A percentile compares a stretch with the other conserved stretches of the same genome.
These are phyloP conservation scores for Petrea volubilis DNA, from an alignment of 257 asterid species.

Conservation along the genomic window DNA sequence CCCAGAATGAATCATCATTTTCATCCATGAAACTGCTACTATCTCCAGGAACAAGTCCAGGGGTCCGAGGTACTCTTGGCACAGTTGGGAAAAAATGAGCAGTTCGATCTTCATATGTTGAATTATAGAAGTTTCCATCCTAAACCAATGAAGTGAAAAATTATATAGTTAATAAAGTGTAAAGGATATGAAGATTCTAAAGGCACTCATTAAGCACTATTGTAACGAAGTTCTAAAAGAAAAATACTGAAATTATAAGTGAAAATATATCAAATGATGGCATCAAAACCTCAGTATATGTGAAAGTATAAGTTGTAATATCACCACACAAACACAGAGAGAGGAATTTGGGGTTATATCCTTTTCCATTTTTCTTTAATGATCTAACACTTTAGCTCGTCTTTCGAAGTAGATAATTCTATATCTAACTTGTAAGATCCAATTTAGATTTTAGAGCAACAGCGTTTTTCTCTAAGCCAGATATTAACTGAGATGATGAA, in stretches of 20 bases:
- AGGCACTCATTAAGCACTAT: constrained; percentile 3
- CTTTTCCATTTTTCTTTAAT: not conserved
- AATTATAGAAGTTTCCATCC: constrained; percentile 50
- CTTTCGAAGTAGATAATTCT: not conserved
- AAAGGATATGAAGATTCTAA: constrained; percentile 15
- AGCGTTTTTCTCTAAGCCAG: not conserved
- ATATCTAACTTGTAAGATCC: not conserved
- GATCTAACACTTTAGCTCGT: not conserved
- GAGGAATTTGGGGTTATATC: no score
- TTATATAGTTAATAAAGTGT: constrained; percentile 2
- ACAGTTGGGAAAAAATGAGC: constrained; percentile 93
- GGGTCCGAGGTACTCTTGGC: constrained; percentile 82
- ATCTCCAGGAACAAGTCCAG: constrained; percentile 92
- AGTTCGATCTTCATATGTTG: constrained; percentile 84
- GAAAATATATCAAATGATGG: not conserved
- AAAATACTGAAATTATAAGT: not conserved
- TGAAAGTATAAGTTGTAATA: not conserved
- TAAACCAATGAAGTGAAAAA: constrained; percentile 31
- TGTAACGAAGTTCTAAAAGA: not conserved
- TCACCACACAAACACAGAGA: no score
- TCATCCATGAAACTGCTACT: constrained; percentile 78
- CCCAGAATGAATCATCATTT: constrained; percentile 71
- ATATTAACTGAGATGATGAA: not conserved
- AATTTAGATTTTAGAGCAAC: not conserved
- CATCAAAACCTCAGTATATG: not conserved